Base-by-base conservation (phyloP, 192 early-diverging fungal genomes). In the Phycomyces nitens region DNA sequence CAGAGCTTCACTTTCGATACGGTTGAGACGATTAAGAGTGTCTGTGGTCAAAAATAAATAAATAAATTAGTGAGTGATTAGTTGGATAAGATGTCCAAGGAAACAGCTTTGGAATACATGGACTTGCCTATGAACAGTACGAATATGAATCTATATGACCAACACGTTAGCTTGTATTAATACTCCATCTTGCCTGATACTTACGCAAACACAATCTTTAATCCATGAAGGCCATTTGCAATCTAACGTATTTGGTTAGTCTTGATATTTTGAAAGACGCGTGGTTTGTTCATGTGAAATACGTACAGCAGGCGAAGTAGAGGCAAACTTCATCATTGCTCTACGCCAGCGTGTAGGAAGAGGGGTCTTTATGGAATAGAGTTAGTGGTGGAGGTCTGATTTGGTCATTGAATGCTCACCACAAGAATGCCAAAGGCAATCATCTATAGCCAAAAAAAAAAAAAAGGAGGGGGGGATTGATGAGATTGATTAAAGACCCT, bases 181-280 rank as follows among this genome's bases (percentile, higher is more conserved):
- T n/a, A n/a, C n/a, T n/a, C n/a, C n/a, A n/a, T n/a, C n/a, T n/a
- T n/a, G n/a, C n/a, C n/a, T n/a, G n/a, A n/a, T n/a, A 62, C 77
- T 79, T 75, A 83, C 81, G 78, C 64, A 56, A 83, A 83, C 16
- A 78, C 56, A 38, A 83, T 77, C 60, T 83, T 83, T 39, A 83
- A 65, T 4, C 49, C 57, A 58, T 77, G 69, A 27, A 73, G 72
- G 16, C 62, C 58, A 23, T 66, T 69, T 10, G 63, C 71, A 47
- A 70, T 50, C 75, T 77, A 68, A 24, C 10, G 11, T 34, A 34
- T 34, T 34, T 34, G 7, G 7, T 34, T 34, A 34, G 29, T 34
- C 7, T 34, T 7, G 29, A 34, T 34, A 34, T 34, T 47, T 47
- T 18, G 3, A 47, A 47, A 47, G 44, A 47, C 15, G 44, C 44